Base-by-base conservation (phyloP, 1,139 yeast genomes). In the Protomyces pachydermus region DNA sequence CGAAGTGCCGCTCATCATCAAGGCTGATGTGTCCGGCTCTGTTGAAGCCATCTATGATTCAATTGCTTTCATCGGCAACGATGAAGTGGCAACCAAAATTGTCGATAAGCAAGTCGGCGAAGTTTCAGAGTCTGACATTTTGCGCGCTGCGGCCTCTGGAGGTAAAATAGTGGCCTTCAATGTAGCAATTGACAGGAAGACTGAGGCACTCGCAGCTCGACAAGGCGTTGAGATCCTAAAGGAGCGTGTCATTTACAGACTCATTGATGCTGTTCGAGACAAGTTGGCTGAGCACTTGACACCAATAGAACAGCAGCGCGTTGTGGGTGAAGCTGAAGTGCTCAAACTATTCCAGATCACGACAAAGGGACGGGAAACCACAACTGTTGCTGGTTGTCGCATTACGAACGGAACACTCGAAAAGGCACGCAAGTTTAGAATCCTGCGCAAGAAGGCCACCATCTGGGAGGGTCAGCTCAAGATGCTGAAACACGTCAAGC, bases 351-450 rank as follows among this genome's bases (percentile, higher is more conserved):
- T 93, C 75, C 81, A 81, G 46, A 86, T 91, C 67, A 81, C 87
- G 3, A 75, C 78, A 32, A 76, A 80, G 67, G 78, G 80, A 67
- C 83, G 82, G 69, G 79, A 79, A 65, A 79, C 78, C 25, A 75
- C 83, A 63, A 81, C 80, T 69, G 82, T 93, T 71, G 98, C 98
- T 0, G 99, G 99, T 3, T 88, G 95, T 72, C 85, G 87, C 72
- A 91, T 93, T n/a, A 72, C 77, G 20, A 82, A 81, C 57, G 99
- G 99, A 10, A 74, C 77, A 1, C 75, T 93, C 54, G 81, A 82
- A 69, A 80, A 88, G 68, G 79, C 83, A 14, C 78, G 87, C 0
- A 76, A 77, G 48, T 84, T 91, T 14, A 84, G 87, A 72, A 86
- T 93, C 1, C 70, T 83, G 64, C 81, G 98, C 70, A 70, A 76